phyloP scores from a whole-genome alignment of 2,329 filamentous ascomycete species.

The Tympanopsis confertula region DNA sequence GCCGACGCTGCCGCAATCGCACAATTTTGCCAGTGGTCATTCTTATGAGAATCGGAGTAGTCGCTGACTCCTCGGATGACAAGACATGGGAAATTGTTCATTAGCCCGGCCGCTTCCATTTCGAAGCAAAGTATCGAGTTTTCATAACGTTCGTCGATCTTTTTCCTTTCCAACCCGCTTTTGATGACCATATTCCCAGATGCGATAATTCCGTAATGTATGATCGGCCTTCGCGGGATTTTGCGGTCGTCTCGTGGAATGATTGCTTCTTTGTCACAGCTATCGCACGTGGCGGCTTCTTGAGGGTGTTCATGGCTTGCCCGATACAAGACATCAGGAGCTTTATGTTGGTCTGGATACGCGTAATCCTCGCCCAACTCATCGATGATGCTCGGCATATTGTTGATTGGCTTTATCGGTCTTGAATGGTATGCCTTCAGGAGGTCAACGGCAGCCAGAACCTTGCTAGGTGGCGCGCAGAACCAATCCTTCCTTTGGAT shows the following conservation, averaged over 20 bases:
- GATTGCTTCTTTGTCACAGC: neutral
- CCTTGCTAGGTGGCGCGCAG: constrained; percentile 1
- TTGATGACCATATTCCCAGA: constrained; percentile 5
- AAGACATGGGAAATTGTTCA: neutral
- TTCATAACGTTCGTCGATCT: neutral
- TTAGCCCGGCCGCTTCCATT: constrained; percentile 2
- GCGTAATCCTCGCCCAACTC: constrained; percentile 1
- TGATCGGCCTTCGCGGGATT: neutral
- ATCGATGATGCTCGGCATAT: constrained; percentile 5
- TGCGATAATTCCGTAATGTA: constrained; percentile 5
- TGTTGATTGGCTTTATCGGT: neutral
- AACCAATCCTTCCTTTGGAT: constrained; percentile 1
- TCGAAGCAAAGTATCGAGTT: constrained; percentile 2
- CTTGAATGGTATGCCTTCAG: constrained; percentile 1
- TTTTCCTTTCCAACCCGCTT: constrained; percentile 2
- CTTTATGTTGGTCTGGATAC: too few species aligned
- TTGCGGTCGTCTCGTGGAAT: neutral
- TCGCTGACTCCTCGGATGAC: constrained; percentile 6
- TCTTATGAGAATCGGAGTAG: constrained; percentile 5
- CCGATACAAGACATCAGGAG: neutral
- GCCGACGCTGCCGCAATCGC: constrained; percentile 5
- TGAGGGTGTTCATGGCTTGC: neutral
- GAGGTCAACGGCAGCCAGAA: constrained; percentile 1
- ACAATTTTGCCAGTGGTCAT: constrained; percentile 3
- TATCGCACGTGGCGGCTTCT: neutral